Base-by-base conservation (phyloP, 306 rosid genomes). In the Cucumis hystrix region DNA sequence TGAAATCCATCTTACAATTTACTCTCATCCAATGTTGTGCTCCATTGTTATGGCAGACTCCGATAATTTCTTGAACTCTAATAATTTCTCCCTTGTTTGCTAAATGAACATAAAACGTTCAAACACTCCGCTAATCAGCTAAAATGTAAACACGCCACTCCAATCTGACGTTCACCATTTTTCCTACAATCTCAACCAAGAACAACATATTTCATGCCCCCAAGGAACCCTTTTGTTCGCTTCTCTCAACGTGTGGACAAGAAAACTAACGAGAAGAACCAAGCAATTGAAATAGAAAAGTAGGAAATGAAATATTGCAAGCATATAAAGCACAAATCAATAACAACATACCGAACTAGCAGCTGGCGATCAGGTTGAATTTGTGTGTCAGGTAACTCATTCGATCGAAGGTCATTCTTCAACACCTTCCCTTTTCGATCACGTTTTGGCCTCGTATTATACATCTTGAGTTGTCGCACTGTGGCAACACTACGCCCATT, bases 381-480 rank as follows among this genome's bases (percentile, higher is more conserved):
- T 70, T 93, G 83, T 0, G 96, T 95, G 57, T 65, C 18, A 1
- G 97, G 97, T 79, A 92, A 83, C 17, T 95, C 97, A 82, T 88
- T 86, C n/a, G 93, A 88, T 55, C 89, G 96, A 23, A 78, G 80
- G 23, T 90, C 97, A 64, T 90, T n/a, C 79, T 60, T 75, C 77
- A 89, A 20, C 59, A 95, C 15, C 78, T 88, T 87, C 8, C 98
- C 97, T 64, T 77, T 78, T 3, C 87, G 80, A 80, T 89, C 84
- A 28, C 96, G 91, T 58, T 74, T 78, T 9, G 98, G 97, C 79
- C 91, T 81, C 62, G 87, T 83, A 0, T 95, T 88, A 84, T 95
- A 95, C 97, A 95, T 95, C 80, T 92, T 79, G 82, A 92, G 97
- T 11, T 97, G 96, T 70, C 96, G 92, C 23, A 95, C 97, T 2